Percentiles rank a stretch among this genome's conserved stretches.
phyloP scores from a whole-genome alignment of 2,329 filamentous ascomycete genomes.

The Falciphora oryzae region DNA sequence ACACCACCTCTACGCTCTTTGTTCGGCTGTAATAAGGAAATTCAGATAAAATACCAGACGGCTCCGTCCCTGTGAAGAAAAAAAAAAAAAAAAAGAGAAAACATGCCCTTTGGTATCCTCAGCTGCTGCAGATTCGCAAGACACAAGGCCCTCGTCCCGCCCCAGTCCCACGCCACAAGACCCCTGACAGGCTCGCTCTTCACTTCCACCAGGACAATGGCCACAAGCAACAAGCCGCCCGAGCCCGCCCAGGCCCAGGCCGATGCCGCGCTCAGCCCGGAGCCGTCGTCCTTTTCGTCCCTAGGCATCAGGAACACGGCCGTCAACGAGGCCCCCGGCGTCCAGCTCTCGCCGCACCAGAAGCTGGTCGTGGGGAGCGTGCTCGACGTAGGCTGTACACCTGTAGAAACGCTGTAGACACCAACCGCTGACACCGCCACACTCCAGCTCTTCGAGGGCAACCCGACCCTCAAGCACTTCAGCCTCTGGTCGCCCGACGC shows the following conservation, averaged over 20 bases:
- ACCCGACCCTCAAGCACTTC: conserved; percentile 52
- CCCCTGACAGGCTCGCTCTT: neutral
- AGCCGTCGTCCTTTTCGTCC: conserved; percentile 20
- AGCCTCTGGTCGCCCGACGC: conserved; percentile 53
- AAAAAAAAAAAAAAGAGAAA: neutral
- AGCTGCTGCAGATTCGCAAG: neutral
- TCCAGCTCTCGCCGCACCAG: conserved; percentile 43
- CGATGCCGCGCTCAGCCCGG: conserved; percentile 10
- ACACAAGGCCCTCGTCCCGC: neutral
- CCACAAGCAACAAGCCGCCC: conserved; percentile 23
- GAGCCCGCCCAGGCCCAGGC: conserved; percentile 22
- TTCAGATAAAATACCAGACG: neutral
- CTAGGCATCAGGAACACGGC: conserved; percentile 45
- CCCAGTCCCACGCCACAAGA: neutral
- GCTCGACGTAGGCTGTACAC: conserved; percentile 39
- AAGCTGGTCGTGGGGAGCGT: conserved; percentile 51
- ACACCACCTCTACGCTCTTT: neutral
- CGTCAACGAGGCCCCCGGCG: conserved; percentile 44
- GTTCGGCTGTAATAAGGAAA: neutral
- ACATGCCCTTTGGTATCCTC: neutral
- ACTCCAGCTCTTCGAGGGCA: conserved; percentile 50
- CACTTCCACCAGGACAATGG: conserved; percentile 19
- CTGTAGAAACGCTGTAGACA: neutral
- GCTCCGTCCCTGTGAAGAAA: too few relatives aligned
- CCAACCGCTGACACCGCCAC: too few relatives aligned